A percentile compares a stretch with the other conserved stretches of the same genome.
phyloP scores from a whole-genome alignment of 2,329 filamentous ascomycete species.

The Emydomyces testavorans region DNA sequence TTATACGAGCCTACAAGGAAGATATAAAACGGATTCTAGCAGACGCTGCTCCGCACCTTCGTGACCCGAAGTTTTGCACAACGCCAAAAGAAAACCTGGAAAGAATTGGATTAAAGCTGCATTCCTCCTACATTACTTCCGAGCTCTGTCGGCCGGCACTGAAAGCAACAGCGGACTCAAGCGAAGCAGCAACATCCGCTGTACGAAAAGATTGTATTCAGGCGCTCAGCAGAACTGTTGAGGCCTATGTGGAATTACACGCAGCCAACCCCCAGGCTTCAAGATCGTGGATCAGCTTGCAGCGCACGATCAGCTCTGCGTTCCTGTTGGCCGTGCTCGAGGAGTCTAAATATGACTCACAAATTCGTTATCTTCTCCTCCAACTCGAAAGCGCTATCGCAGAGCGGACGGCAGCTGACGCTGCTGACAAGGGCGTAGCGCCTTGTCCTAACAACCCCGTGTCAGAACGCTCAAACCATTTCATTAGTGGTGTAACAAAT shows the following conservation, averaged over 20 bases:
- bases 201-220: constrained; percentile 46
- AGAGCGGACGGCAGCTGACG: constrained; percentile 31
- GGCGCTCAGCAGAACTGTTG: constrained; percentile 45
- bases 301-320: constrained; percentile 38
- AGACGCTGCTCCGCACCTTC: constrained; percentile 47
- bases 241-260: constrained; percentile 49
- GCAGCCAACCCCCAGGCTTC: constrained; percentile 33
- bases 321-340: constrained; percentile 38
- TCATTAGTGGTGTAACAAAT: constrained; percentile 25
- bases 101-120: constrained; percentile 49
- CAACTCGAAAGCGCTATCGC: constrained; percentile 36
- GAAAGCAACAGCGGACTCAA: constrained; percentile 39
- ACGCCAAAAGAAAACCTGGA: constrained; percentile 44
- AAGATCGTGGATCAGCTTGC: constrained; percentile 38
- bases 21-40: constrained; percentile 47
- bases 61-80: constrained; percentile 39
- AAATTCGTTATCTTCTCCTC: constrained; percentile 31
- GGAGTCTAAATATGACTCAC: constrained; percentile 33
- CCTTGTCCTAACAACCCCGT: neutral
- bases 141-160: constrained; percentile 52
- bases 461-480: constrained; percentile 16
- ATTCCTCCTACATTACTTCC: constrained; percentile 51
- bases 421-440: constrained; percentile 19
- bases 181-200: constrained; percentile 29
- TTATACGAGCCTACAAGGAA: constrained; percentile 47